Evolutionary conservation across 2,329 filamentous ascomycete species (phyloP).

Genomic region (Phoma herbarum): DNA sequence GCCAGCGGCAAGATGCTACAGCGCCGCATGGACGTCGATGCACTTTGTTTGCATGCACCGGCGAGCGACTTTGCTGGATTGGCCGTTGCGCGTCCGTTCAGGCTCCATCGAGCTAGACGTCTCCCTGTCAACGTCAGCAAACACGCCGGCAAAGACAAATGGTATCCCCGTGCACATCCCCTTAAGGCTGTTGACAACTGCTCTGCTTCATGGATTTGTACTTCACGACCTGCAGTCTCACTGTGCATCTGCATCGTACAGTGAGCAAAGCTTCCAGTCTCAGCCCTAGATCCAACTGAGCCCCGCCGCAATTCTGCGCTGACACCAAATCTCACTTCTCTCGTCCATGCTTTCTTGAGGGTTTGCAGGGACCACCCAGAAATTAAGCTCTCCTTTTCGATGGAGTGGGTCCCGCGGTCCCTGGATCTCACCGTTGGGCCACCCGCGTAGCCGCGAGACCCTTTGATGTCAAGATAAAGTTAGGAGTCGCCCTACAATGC

Average conservation of each 20-base stretch:
- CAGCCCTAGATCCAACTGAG: slow-evolving; percentile 12
- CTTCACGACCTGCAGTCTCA: slow-evolving; percentile 8
- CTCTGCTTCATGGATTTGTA: slow-evolving; percentile 2
- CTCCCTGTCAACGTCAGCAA: slow-evolving; percentile 25
- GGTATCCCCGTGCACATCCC: slow-evolving; percentile 20
- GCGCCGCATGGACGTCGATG: slow-evolving; percentile 14
- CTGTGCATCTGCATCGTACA: slow-evolving; percentile 13
- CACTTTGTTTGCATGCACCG: slow-evolving; percentile 13
- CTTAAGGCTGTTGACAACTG: slow-evolving; percentile 4
- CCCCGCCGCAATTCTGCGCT: slow-evolving; percentile 15
- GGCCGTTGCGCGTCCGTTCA: slow-evolving; percentile 18
- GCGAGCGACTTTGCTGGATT: slow-evolving; percentile 16
- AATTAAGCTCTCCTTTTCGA: slow-evolving; percentile 23
- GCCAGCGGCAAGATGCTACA: slow-evolving; percentile 6
- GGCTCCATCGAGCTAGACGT: slow-evolving; percentile 21
- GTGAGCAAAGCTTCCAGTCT: slow-evolving; percentile 1
- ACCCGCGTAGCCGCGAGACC: slow-evolving; percentile 20
- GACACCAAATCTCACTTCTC: slow-evolving; percentile 18
- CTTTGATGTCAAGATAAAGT: slow-evolving; percentile 10
- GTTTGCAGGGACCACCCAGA: slow-evolving; percentile 20
- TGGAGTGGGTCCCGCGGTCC: slow-evolving; percentile 16
- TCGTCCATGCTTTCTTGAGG: slow-evolving; percentile 10
- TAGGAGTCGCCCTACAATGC: slow-evolving; percentile 5
- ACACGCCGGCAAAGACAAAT: slow-evolving; percentile 5
- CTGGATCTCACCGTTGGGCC: slow-evolving; percentile 24